Conservation (phyloP, 352 stramenopile species). For the Phytophthora sansomeana region DNA sequence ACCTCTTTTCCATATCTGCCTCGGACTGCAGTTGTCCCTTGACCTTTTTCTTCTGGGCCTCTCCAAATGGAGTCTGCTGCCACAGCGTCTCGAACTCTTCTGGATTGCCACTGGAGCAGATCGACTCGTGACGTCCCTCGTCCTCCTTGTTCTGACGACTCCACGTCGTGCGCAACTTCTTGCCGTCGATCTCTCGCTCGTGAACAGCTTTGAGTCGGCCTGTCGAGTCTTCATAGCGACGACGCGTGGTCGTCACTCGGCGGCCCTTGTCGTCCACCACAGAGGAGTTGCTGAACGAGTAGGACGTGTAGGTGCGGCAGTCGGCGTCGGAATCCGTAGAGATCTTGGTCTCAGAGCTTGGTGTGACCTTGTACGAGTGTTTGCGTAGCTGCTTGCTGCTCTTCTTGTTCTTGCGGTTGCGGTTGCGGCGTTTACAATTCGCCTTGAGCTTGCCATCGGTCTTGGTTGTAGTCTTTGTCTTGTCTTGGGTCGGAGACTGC, state of each 20-base stretch:
- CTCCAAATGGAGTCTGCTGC: slow-evolving; percentile 59
- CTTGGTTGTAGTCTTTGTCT: background rate
- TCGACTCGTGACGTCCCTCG: slow-evolving; percentile 50
- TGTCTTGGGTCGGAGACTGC: background rate
- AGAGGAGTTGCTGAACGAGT: slow-evolving; percentile 50
- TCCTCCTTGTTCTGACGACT: slow-evolving; percentile 53
- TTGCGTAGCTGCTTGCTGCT: background rate
- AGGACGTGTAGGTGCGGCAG: slow-evolving; percentile 39
- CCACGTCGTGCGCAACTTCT: slow-evolving; percentile 60
- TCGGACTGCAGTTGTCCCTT: slow-evolving; percentile 17
- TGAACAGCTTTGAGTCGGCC: slow-evolving; percentile 70
- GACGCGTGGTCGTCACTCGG: slow-evolving; percentile 42
- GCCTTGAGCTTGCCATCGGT: background rate
- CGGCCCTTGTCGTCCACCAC: slow-evolving; percentile 46
- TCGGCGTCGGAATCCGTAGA: background rate
- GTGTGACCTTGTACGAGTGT: slow-evolving; percentile 6
- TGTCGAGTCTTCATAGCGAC: slow-evolving; percentile 50
- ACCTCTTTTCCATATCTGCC: no score
- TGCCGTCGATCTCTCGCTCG: slow-evolving; percentile 60
- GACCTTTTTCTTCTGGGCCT: slow-evolving; percentile 53
- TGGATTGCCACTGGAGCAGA: slow-evolving; percentile 48
- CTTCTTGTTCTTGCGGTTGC: background rate
- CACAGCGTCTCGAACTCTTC: slow-evolving; percentile 73
- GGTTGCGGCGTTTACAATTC: background rate
- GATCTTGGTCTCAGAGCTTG: slow-evolving; percentile 1